Base-by-base conservation (phyloP, 495 filamentous ascomycete genomes). In the Neurospora sp. region DNA sequence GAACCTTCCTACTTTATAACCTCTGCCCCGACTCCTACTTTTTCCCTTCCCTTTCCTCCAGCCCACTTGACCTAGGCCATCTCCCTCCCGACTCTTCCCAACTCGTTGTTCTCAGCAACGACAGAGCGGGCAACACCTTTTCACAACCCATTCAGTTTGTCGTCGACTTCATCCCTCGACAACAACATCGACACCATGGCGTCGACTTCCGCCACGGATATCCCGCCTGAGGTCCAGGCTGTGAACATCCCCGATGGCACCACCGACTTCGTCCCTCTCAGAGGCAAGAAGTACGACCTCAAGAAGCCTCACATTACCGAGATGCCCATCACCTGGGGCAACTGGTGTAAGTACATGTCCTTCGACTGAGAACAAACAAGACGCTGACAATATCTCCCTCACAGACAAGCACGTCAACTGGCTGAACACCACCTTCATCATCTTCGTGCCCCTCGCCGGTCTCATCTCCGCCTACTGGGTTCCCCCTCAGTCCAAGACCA, bases 331-430 rank as follows among this genome's bases (percentile, higher is more conserved):
- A 97, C 93, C 70, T 86, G 86, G 81, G 78, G 85, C 74, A 99
- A 99, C 85, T 98, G 94, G 94, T 77, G 53, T 65, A 65, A 72
- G 70, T 68, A 42, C 16, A 5, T 53, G 3, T 39, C 8, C 9
- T 27, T 37, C 40, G 2, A 3, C 14, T 14, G 27, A 37, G 31
- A 38, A 37, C n/a, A n/a, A 61, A 5, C 27, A 17, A 37, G 22
- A 61, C 20, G 31, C 22, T 65, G 53, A 65, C 53, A 17, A 65
- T 35, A 35, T 35, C 27, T 65, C 53, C 27, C 27, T 65, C 53
- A 37, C 91, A 95, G 85, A 93, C 71, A 71, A 96, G 81, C 96
- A 98, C 78, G 89, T 98, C 87, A 94, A 98, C 87, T 98, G 96
- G 94, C 83, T 96, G 38, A 95, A 97, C 80, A 91, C 94, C 61